These are phyloP conservation scores for Oryza coarctata DNA, from an alignment of 176 grass and related monocot species.

Conservation along the genomic window DNA sequence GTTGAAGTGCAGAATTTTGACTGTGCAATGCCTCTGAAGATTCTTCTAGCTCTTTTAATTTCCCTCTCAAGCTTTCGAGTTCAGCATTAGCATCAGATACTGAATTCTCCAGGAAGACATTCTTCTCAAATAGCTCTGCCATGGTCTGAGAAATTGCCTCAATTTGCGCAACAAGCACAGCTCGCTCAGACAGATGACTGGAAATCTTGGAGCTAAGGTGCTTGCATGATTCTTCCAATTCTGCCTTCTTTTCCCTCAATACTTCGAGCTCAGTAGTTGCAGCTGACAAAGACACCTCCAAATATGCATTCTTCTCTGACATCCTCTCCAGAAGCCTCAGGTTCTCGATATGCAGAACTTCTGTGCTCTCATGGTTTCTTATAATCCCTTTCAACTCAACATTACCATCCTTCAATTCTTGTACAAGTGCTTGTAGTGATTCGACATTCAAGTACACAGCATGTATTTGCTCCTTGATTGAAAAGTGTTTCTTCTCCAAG, in stretches of 20 bases:
- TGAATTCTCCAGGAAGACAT: conserved; percentile 74
- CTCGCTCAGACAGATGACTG: conserved; percentile 52
- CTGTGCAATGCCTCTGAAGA: conserved; percentile 43
- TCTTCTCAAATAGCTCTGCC: conserved; percentile 57
- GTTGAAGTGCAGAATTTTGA: conserved; percentile 56
- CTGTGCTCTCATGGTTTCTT: conserved; percentile 60
- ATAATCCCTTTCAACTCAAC: conserved; percentile 77
- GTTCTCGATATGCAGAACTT: conserved; percentile 49
- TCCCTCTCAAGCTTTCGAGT: conserved; percentile 53
- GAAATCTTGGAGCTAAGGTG: conserved; percentile 56
- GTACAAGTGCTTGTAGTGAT: conserved; percentile 58
- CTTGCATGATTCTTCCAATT: conserved; percentile 60
- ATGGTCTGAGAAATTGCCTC: conserved; percentile 64
- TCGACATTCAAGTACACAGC: conserved; percentile 67
- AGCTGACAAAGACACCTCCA: conserved; percentile 64
- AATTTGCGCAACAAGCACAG: conserved; percentile 56
- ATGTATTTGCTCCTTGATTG: conserved; percentile 67
- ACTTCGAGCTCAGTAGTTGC: conserved; percentile 63
- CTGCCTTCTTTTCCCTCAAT: conserved; percentile 48
- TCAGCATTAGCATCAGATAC: conserved; percentile 67
- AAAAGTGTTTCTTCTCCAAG: conserved; percentile 60
- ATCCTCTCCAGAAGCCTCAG: conserved; percentile 59
- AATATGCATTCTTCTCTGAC: conserved; percentile 59
- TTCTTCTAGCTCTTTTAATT: conserved; percentile 54
- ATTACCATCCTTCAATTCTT: conserved; percentile 74